Evolutionary conservation across 352 stramenopile species (phyloP).

Genomic region (Plasmopara halstedii): DNA sequence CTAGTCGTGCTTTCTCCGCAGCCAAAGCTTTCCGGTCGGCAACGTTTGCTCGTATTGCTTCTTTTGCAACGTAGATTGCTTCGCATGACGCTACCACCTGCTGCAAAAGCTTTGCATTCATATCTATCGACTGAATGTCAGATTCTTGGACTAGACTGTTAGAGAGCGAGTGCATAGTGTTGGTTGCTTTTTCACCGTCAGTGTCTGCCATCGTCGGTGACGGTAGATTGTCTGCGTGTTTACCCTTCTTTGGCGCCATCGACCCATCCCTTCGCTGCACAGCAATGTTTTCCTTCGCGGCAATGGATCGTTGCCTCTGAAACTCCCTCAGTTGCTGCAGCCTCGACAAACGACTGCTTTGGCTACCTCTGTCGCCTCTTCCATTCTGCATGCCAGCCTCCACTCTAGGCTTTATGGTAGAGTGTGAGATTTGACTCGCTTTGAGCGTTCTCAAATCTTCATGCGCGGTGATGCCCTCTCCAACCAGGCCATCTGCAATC

Average conservation of each 20-base stretch:
- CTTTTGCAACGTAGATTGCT: conserved; percentile 41
- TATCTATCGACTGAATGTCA: conserved; percentile 16
- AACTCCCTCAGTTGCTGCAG: conserved; percentile 52
- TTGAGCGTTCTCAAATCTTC: not conserved
- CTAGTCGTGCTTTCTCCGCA: conserved; percentile 24
- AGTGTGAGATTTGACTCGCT: not conserved
- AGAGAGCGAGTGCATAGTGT: not conserved
- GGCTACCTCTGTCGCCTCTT: conserved; percentile 32
- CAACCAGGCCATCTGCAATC: conserved; percentile 35
- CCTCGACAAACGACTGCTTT: conserved; percentile 46
- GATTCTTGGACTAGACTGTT: not conserved
- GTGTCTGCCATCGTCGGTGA: not conserved
- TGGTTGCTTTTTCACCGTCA: not conserved
- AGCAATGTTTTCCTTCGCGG: conserved; percentile 36
- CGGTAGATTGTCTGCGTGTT: conserved; percentile 11
- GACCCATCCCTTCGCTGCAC: conserved; percentile 63
- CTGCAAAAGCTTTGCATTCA: conserved; percentile 25
- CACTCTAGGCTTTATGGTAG: not conserved
- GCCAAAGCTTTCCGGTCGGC: conserved; percentile 47
- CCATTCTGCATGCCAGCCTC: conserved; percentile 6
- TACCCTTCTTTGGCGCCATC: conserved; percentile 34
- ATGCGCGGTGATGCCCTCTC: conserved; percentile 11
- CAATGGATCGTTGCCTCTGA: conserved; percentile 31
- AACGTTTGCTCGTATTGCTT: conserved; percentile 40
- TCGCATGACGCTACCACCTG: conserved; percentile 37